A percentile compares a stretch with the other conserved stretches of the same genome.
Evolutionary conservation across 768 basidiomycete genomes (phyloP).

Genomic region (Russula vinacea): DNA sequence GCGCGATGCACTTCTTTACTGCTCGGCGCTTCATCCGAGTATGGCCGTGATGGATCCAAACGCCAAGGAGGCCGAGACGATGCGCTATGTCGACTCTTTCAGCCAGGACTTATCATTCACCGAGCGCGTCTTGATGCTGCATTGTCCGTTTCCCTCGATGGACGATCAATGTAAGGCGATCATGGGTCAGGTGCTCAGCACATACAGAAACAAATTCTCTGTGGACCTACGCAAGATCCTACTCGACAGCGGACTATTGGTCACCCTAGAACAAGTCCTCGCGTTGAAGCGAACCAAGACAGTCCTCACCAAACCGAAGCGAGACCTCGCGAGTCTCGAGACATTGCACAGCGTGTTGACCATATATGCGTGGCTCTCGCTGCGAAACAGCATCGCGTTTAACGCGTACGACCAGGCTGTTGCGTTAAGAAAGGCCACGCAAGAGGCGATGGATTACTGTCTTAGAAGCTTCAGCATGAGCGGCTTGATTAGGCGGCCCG

Average conservation of each 20-base stretch:
- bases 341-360: conserved; percentile 71
- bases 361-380: conserved; percentile 81
- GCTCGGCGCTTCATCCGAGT: conserved; percentile 44
- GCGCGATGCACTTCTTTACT: conserved; percentile 48
- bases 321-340: conserved; percentile 49
- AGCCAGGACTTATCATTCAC: conserved; percentile 40
- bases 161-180: conserved; percentile 40
- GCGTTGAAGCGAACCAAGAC: conserved; percentile 33
- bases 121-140: conserved; percentile 46
- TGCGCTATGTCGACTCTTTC: conserved; percentile 45
- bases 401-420: conserved; percentile 49
- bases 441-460: conserved; percentile 64
- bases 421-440: conserved; percentile 57
- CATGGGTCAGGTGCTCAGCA: conserved; percentile 41
- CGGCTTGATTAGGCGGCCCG: background rate
- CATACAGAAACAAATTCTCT: conserved; percentile 41
- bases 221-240: conserved; percentile 47
- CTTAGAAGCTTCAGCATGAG: conserved; percentile 34
- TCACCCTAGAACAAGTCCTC: conserved; percentile 45
- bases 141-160: conserved; percentile 55
- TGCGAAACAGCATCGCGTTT: conserved; percentile 67
- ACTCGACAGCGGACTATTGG: conserved; percentile 39
- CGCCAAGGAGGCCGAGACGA: conserved; percentile 34
- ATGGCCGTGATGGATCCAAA: conserved; percentile 42
- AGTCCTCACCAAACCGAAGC: conserved; percentile 9